A percentile compares a stretch with the other conserved stretches of the same genome.
phyloP scores from a whole-genome alignment of 257 asterid genomes.

The Eucommia ulmoides region DNA sequence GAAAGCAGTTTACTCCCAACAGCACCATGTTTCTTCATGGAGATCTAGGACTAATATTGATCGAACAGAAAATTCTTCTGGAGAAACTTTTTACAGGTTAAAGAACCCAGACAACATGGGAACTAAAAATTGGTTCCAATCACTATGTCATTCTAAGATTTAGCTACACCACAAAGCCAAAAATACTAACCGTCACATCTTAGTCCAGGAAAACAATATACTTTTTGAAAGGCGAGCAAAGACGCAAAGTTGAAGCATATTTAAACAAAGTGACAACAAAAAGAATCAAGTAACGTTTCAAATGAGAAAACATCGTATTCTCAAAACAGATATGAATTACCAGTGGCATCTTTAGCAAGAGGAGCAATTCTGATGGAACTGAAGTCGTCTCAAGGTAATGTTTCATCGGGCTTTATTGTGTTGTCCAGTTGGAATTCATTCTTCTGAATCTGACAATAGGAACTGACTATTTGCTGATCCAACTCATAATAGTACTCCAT shows the following conservation, averaged over 20 bases:
- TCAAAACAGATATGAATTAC: slow-evolving; percentile 1
- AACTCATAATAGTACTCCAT: slow-evolving; percentile 74
- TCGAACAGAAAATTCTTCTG: background rate
- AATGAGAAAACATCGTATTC: background rate
- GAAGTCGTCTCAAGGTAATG: slow-evolving; percentile 10
- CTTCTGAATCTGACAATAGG: slow-evolving; percentile 38
- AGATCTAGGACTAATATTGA: background rate
- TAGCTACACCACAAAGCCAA: background rate
- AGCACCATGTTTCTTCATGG: background rate
- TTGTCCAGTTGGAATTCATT: slow-evolving; percentile 17
- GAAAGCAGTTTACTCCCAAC: background rate
- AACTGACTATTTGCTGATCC: slow-evolving; percentile 67
- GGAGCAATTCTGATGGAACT: slow-evolving; percentile 1
- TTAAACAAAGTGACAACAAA: background rate
- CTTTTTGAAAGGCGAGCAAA: background rate
- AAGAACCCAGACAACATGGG: background rate
- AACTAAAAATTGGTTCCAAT: background rate
- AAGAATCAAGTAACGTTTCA: background rate
- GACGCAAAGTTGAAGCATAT: background rate
- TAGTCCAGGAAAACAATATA: background rate
- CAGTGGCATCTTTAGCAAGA: slow-evolving; percentile 7
- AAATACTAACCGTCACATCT: background rate
- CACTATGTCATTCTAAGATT: background rate
- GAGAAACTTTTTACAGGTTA: background rate
- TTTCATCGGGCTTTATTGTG: slow-evolving; percentile 16